phyloP scores from a whole-genome alignment of 805 yeast species.

The Starmerella cellae region DNA sequence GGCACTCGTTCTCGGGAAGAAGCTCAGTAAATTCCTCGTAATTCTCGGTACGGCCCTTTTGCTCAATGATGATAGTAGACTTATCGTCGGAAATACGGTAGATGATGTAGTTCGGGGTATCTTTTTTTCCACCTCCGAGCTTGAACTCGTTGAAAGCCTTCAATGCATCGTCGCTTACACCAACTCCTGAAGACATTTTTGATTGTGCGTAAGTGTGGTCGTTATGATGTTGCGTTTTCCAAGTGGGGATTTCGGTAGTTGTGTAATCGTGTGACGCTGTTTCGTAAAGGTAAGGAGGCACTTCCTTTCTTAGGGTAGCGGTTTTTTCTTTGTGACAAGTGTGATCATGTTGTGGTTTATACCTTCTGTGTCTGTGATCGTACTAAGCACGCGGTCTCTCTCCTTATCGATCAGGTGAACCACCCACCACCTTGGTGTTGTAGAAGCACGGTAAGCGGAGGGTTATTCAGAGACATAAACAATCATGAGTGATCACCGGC shows the following conservation, averaged over 20 bases:
- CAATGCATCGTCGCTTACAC: constrained; percentile 81
- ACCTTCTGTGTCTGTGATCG: too few relatives aligned
- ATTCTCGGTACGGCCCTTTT: constrained; percentile 58
- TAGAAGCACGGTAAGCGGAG: too few relatives aligned
- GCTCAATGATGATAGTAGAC: constrained; percentile 82
- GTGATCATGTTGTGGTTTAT: too few relatives aligned
- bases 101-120: constrained; percentile 55
- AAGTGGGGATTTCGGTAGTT: background rate
- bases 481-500: background rate
- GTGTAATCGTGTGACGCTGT: background rate
- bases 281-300: background rate
- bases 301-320: too few relatives aligned
- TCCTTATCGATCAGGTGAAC: too few relatives aligned
- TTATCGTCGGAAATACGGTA: constrained; percentile 70
- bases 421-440: too few relatives aligned
- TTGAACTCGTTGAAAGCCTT: constrained; percentile 91
- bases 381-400: too few relatives aligned
- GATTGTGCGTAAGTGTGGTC: background rate
- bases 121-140: constrained; percentile 61
- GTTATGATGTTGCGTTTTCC: background rate
- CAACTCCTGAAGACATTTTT: constrained; percentile 40
- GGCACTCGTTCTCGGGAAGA: constrained; percentile 90
- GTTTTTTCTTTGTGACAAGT: too few relatives aligned
- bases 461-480: too few relatives aligned
- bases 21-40: constrained; percentile 79